Base-by-base conservation (phyloP, 2,329 filamentous ascomycete genomes). In the Phaeomoniella chlamydospora region DNA sequence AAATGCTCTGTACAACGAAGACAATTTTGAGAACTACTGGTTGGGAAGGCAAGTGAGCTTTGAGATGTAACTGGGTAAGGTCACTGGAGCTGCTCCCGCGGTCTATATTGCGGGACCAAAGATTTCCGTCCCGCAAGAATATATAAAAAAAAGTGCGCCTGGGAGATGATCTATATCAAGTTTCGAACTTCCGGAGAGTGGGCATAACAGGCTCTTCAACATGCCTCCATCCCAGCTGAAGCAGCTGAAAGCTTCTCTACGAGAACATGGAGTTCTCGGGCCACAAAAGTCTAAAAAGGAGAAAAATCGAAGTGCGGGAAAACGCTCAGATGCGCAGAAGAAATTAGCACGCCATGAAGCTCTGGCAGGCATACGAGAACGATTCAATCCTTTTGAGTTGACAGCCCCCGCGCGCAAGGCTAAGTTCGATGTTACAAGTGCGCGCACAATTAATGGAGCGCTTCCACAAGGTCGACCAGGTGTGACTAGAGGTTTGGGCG, bases 201-300 rank as follows among this genome's bases (percentile, higher is more conserved):
- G 9, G 6, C n/a, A 32, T 14, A 32, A 32, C 13, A 10, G 10
- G 12, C 15, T 32, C 30, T 32, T 14, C 12, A 17, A 17, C 37
- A 98, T 98, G 90, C 78, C 88, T 47, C 84, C 87, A 43, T 98
- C 92, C 10, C 92, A 98, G 65, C 71, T 98, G 39, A 98, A 96
- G 63, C 81, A 87, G 59, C 72, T 98, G 31, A 98, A 96, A 63
- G 72, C 83, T 46, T 94, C 87, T 6, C 70, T 98, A 33, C 74
- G 77, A 43, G 86, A 94, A 39, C 83, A 88, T 53, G 90, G 90
- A 37, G 78, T 98, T 35, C 77, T 87, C 30, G 85, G 87, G 2
- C 86, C 86, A 4, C 87, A 93, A 49, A 79, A 94, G 51, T 94
- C 87, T 5, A 96, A 96, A 53, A 96, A 94, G 61, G 82, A 93